Evolutionary conservation across 179 eudicot genomes (phyloP), one percentile per base, ranked within the genome.

Genomic region (Spergularia azorica): DNA sequence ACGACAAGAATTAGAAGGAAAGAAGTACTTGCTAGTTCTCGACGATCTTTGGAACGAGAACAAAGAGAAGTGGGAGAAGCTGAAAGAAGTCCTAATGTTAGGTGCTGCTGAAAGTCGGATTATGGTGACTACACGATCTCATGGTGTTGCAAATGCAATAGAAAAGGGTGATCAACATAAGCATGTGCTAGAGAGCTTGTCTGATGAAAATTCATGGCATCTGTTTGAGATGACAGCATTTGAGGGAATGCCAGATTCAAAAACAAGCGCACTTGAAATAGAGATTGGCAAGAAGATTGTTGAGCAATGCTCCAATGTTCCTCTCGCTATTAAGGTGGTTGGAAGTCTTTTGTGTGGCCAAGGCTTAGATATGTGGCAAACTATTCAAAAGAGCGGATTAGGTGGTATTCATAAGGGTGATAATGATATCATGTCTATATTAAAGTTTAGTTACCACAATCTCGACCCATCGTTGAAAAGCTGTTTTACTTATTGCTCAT

Each of bases 321-420:
- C 83, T 20, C 55, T 84, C 21, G 83, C 79, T 3, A 59, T 84
- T 13, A 84, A 56, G 62, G 36, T 50, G 41, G 14, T 70, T 11
- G 75, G 70, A 20, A 70, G 62, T 38, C 79, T 76, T 21, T 63
- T 76, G 12, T 59, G 67, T 16, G 73, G 67, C 38, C 65, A 55
- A 9, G n/a, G 50, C 50, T 46, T 55, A 67, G n/a, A 57, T 17
- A 67, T 9, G 9, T 76, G 12, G 72, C 20, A 9, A 41, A 50
- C 32, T 16, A 52, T 32, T 14, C 18, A 12, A 14, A 43, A 7
- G 15, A 5, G 16, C 3, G 14, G 39, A 10, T 9, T 74, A 7
- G 50, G 50, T 6, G 50, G 50, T 46, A 46, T 46, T 46, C 50
- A 1, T 46, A 46, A 46, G 50, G 50, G 50, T 6, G 50, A 9